Percentiles rank a stretch among this genome's conserved stretches.
phyloP scores from a whole-genome alignment of 805 yeast genomes.

The Saturnispora gosingensis region DNA sequence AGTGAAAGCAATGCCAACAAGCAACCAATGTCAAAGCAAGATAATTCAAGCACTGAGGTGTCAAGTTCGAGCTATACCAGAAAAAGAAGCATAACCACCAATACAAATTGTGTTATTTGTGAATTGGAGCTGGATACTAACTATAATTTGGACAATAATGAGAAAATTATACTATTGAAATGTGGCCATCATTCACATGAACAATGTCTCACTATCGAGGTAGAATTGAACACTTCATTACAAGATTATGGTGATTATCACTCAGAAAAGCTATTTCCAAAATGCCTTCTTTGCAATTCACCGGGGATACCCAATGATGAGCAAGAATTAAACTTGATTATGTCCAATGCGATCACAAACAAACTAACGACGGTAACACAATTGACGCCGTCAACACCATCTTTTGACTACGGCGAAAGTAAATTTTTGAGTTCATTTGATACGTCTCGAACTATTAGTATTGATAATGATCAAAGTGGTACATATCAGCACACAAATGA shows the following conservation, averaged over 20 bases:
- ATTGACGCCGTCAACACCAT: not conserved
- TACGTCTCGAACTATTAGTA: not conserved
- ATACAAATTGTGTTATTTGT: slow-evolving; percentile 30
- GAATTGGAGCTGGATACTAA: slow-evolving; percentile 40
- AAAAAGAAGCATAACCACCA: slow-evolving; percentile 9
- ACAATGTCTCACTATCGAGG: slow-evolving; percentile 40
- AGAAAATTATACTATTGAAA: slow-evolving; percentile 35
- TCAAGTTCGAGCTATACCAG: not conserved
- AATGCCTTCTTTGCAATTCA: slow-evolving; percentile 19
- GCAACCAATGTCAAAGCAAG: not conserved
- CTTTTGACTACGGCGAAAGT: not conserved
- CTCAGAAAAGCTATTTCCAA: slow-evolving; percentile 17
- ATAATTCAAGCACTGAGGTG: not conserved
- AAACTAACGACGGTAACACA: not conserved
- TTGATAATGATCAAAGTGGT: not conserved
- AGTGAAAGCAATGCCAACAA: not conserved
- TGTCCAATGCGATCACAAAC: slow-evolving; percentile 10
- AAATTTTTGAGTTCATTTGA: not conserved
- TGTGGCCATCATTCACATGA: slow-evolving; percentile 54
- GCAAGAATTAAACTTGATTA: slow-evolving; percentile 14
- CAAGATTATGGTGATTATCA: slow-evolving; percentile 3
- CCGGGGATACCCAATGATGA: slow-evolving; percentile 20
- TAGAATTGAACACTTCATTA: slow-evolving; percentile 20
- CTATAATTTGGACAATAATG: slow-evolving; percentile 31
- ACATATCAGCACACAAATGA: not conserved